Percentiles rank a stretch among this genome's conserved stretches.
Conservation (phyloP, 345 rosid species). For the Clausena lansium region DNA sequence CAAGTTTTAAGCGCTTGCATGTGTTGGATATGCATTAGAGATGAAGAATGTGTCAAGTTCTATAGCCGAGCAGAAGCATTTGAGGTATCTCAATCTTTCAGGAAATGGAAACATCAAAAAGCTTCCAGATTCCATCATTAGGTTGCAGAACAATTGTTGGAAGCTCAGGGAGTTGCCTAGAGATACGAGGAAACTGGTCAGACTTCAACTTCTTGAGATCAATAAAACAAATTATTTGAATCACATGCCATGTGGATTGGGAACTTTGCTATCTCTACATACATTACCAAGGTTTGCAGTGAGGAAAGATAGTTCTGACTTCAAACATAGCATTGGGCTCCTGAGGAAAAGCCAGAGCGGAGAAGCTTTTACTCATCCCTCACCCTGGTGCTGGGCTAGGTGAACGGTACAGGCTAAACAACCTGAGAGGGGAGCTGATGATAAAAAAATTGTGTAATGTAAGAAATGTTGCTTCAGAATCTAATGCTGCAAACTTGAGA, state of each 20-base stretch:
- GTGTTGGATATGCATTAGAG: slow-evolving; percentile 7
- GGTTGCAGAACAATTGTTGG: slow-evolving; percentile 9
- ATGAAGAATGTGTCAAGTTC: slow-evolving; percentile 1
- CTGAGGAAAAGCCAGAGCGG: not conserved
- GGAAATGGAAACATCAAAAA: not conserved
- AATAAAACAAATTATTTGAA: not conserved
- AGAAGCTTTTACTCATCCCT: not conserved
- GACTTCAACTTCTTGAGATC: slow-evolving; percentile 12
- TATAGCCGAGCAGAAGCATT: slow-evolving; percentile 18
- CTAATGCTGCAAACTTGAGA: slow-evolving; percentile 3
- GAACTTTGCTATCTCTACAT: slow-evolving; percentile 8
- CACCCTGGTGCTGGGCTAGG: not conserved
- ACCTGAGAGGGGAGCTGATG: slow-evolving; percentile 17
- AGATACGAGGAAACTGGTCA: not conserved
- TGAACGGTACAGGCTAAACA: slow-evolving; percentile 4
- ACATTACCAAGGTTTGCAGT: slow-evolving; percentile 15
- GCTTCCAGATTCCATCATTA: slow-evolving; percentile 15
- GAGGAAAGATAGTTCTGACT: not conserved
- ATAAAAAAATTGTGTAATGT: slow-evolving; percentile 4
- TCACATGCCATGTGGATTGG: slow-evolving; percentile 4
- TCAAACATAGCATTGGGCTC: not conserved
- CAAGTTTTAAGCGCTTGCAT: slow-evolving; percentile 4
- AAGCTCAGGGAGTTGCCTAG: slow-evolving; percentile 19
- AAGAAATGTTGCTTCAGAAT: not conserved
- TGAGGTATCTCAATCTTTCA: slow-evolving; percentile 21